Percentiles rank a stretch among this genome's conserved stretches.
Evolutionary conservation across 768 basidiomycete species (phyloP).

Genomic region (Paxillus rubicundulus): DNA sequence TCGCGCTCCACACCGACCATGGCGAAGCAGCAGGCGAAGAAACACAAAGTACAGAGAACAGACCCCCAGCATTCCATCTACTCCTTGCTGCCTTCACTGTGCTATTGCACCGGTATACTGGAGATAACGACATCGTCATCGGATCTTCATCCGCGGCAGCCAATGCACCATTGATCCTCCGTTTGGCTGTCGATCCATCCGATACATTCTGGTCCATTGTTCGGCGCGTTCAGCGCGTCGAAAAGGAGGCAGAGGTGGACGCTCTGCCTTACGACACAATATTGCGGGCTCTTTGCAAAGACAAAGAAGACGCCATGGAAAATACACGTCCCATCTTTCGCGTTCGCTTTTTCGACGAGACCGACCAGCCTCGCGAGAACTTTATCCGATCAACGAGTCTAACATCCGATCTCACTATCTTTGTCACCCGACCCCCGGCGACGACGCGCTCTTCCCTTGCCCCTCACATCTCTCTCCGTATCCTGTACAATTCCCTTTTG

Average conservation of each 20-base stretch:
- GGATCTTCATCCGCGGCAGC: conserved; percentile 79
- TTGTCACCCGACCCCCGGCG: conserved; percentile 71
- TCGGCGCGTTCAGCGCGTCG: conserved; percentile 78
- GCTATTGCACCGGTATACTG: conserved; percentile 90
- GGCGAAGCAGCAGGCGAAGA: conserved; percentile 51
- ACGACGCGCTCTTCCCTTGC: conserved; percentile 69
- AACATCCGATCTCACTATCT: conserved; percentile 91
- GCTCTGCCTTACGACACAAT: conserved; percentile 79
- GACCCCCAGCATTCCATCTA: conserved; percentile 86
- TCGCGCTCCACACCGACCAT: conserved; percentile 69
- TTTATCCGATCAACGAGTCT: conserved; percentile 79
- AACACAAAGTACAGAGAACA: conserved; percentile 32
- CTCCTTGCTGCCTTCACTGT: conserved; percentile 90
- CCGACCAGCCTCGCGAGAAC: conserved; percentile 65
- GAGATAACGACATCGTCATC: conserved; percentile 90
- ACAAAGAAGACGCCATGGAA: conserved; percentile 57
- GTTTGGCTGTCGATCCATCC: conserved; percentile 75
- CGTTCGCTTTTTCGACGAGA: conserved; percentile 96
- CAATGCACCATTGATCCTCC: conserved; percentile 78
- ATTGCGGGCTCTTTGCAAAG: conserved; percentile 62
- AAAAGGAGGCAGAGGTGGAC: conserved; percentile 80
- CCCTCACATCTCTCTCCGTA: conserved; percentile 72
- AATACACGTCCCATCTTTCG: conserved; percentile 70
- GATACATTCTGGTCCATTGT: conserved; percentile 92
- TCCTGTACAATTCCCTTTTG: conserved; percentile 92